Evolutionary conservation across 2,329 filamentous ascomycete species (phyloP).

Genomic region (Elsinoe arachidis): DNA sequence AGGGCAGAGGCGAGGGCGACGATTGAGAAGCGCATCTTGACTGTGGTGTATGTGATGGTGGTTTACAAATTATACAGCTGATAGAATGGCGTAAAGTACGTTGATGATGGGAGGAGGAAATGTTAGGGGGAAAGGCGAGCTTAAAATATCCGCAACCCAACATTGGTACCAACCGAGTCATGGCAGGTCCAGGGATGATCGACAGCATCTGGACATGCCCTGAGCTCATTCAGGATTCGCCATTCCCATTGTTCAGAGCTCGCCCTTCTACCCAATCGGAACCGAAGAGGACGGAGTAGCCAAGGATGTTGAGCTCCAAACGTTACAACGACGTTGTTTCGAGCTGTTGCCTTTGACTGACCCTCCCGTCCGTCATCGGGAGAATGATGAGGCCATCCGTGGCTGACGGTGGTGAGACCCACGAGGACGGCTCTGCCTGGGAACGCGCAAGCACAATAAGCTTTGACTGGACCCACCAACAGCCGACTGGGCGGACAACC

Average conservation of each 20-base stretch:
- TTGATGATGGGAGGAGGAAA: not conserved
- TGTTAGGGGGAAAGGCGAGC: not conserved
- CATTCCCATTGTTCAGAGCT: no score
- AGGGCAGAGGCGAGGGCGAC: slow-evolving; percentile 21
- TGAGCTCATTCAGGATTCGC: not conserved
- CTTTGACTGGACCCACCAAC: not conserved
- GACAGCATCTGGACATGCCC: not conserved
- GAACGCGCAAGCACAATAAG: not conserved
- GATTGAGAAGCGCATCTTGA: slow-evolving; percentile 24
- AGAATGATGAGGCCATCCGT: no score
- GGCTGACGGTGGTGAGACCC: no score
- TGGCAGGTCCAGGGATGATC: not conserved
- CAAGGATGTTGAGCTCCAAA: slow-evolving; percentile 4
- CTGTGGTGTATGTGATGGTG: slow-evolving; percentile 5
- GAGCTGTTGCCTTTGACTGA: not conserved
- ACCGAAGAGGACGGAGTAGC: not conserved
- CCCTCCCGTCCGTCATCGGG: no score
- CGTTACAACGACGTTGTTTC: not conserved
- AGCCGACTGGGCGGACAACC: not conserved
- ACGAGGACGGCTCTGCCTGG: not conserved
- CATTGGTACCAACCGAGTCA: not conserved
- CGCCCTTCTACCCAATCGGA: not conserved
- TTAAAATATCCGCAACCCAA: not conserved
- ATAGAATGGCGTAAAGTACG: not conserved
- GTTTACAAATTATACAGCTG: not conserved